Conservation (phyloP, 352 stramenopile species). For the Globisporangium rhizosaccharum region DNA sequence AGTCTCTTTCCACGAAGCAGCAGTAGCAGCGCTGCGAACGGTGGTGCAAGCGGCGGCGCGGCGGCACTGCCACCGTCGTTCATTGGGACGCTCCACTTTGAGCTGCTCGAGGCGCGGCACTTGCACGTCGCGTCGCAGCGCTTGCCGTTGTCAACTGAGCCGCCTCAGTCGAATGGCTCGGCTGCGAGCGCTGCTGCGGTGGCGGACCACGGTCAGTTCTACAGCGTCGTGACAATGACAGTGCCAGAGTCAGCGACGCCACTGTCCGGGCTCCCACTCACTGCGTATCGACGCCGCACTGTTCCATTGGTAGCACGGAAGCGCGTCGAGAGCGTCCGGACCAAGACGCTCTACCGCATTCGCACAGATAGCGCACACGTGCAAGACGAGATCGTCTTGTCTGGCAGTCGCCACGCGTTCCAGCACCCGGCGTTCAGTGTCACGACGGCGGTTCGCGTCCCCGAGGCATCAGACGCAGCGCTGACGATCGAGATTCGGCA, state of each 20-base stretch:
- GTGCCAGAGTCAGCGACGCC: constrained; percentile 12
- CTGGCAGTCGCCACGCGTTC: constrained; percentile 37
- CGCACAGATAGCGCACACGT: constrained; percentile 34
- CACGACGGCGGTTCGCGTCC: constrained; percentile 32
- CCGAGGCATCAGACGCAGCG: constrained; percentile 32
- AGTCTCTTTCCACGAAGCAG: constrained; percentile 14
- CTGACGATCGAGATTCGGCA: constrained; percentile 42
- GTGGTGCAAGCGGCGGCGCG: background rate
- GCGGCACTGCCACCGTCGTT: constrained; percentile 25
- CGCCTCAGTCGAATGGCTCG: background rate
- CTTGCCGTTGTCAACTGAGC: too few species aligned
- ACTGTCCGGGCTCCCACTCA: background rate
- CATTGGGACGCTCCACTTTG: constrained; percentile 55
- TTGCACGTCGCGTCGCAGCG: constrained; percentile 9
- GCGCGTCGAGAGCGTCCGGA: background rate
- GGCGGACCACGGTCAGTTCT: constrained; percentile 17
- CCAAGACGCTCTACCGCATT: constrained; percentile 33
- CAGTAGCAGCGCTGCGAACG: background rate
- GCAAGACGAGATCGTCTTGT: constrained; percentile 41
- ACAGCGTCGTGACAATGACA: constrained; percentile 22
- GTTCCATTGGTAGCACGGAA: constrained; percentile 3
- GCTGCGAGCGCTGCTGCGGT: constrained; percentile 1
- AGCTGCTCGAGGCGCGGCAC: constrained; percentile 46
- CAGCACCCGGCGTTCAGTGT: constrained; percentile 44
- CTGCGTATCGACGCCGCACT: constrained; percentile 8